Percentiles rank a stretch among this genome's conserved stretches.
phyloP scores from a whole-genome alignment of 2,329 filamentous ascomycete genomes.

The Sporothrix pseudoabietina region DNA sequence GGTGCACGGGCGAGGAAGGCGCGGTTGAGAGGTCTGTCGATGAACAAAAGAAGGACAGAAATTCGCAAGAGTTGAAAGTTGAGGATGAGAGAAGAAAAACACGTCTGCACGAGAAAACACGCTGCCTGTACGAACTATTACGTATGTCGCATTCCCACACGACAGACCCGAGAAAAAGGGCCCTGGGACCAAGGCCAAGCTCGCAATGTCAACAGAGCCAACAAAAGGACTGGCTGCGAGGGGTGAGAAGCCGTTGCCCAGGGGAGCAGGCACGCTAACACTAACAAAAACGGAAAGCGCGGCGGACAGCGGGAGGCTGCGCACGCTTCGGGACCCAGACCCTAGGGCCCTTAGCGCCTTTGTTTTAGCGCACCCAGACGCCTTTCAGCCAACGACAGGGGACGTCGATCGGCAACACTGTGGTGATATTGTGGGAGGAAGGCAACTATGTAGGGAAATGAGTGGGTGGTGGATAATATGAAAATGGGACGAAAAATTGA shows the following conservation, averaged over 20 bases:
- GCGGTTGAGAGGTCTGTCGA: constrained; percentile 19
- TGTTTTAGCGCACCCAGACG: neutral
- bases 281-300: constrained; percentile 27
- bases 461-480: neutral
- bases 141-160: constrained; percentile 24
- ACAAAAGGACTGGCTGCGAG: neutral
- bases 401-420: constrained; percentile 2
- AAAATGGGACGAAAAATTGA: neutral
- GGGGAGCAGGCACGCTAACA: constrained; percentile 33
- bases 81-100: neutral
- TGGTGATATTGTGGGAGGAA: neutral
- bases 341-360: neutral
- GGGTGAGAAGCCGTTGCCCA: constrained; percentile 31
- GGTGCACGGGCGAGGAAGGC: constrained; percentile 22
- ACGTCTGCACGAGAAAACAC: neutral
- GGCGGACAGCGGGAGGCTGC: constrained; percentile 17
- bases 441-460: neutral
- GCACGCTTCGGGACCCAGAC: neutral
- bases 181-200: neutral
- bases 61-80: neutral
- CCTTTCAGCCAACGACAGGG: neutral
- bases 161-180: neutral
- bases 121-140: constrained; percentile 12
- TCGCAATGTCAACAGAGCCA: constrained; percentile 29
- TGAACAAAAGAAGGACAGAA: neutral